phyloP scores from a whole-genome alignment of 192 early-diverging fungal genomes.

The Endogone sp. region DNA sequence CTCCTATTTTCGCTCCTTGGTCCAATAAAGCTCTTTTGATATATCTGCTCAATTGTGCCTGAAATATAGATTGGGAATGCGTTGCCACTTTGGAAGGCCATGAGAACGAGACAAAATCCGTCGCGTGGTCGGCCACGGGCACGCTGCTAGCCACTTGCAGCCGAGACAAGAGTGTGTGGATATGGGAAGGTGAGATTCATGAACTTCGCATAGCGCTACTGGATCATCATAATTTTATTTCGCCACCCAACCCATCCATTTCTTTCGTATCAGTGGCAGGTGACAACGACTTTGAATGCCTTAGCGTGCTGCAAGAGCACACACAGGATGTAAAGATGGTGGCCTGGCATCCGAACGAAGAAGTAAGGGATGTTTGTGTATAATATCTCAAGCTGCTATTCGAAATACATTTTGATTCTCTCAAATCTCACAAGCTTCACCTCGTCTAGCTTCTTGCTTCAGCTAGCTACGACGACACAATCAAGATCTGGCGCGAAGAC shows the following conservation, averaged over 20 bases:
- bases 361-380: too few relatives aligned
- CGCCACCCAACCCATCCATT: too few relatives aligned
- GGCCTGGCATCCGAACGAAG: conserved; percentile 83
- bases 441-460: conserved; percentile 59
- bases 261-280: conserved; percentile 57
- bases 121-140: conserved; percentile 82
- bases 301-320: conserved; percentile 94
- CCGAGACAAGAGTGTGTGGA: conserved; percentile 98
- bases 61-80: conserved; percentile 69
- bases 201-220: too few relatives aligned
- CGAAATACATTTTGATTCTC: neutral
- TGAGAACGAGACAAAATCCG: conserved; percentile 96
- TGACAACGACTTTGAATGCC: conserved; percentile 94
- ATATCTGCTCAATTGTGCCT: neutral
- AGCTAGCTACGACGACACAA: conserved; percentile 91
- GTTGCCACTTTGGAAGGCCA: conserved; percentile 95
- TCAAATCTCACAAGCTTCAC: conserved; percentile 15
- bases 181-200: conserved; percentile 91
- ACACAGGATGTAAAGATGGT: conserved; percentile 96
- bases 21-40: neutral
- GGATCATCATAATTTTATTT: too few relatives aligned
- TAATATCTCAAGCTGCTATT: neutral
- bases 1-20: neutral
- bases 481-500: conserved; percentile 92
- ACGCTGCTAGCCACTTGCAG: conserved; percentile 89